phyloP scores from a whole-genome alignment of 768 basidiomycete species.

The Phaeolepiota aurea region DNA sequence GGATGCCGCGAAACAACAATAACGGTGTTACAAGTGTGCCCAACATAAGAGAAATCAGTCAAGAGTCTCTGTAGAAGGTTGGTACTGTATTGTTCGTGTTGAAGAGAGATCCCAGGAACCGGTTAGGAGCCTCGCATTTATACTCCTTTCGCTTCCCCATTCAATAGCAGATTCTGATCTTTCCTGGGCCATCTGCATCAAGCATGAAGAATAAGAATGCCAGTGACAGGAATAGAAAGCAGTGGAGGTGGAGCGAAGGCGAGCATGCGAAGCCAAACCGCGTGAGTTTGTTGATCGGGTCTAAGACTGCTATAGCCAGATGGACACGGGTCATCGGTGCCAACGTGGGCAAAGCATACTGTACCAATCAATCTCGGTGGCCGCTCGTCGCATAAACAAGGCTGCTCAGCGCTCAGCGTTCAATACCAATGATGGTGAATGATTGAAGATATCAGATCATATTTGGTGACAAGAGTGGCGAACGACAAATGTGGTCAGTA shows the following conservation, averaged over 20 bases:
- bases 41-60: slow-evolving; percentile 19
- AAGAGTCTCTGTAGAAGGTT: too few species aligned
- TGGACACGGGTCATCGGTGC: neutral
- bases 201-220: too few species aligned
- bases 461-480: slow-evolving; percentile 6
- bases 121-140: too few species aligned
- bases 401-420: neutral
- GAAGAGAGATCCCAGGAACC: too few species aligned
- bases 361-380: too few species aligned
- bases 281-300: neutral
- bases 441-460: too few species aligned
- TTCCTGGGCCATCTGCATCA: too few species aligned
- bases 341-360: neutral
- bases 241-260: neutral
- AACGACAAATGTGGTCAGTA: slow-evolving; percentile 1
- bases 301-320: neutral
- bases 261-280: slow-evolving; percentile 1
- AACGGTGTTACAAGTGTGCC: slow-evolving; percentile 11
- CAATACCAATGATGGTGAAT: too few species aligned
- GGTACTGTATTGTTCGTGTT: too few species aligned
- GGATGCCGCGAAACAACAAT: slow-evolving; percentile 8
- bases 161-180: too few species aligned
- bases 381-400: too few species aligned
- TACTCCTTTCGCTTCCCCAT: too few species aligned
- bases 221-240: slow-evolving; percentile 1